A percentile compares a stretch with the other conserved stretches of the same genome.
Conservation (phyloP, 306 rosid species). For the Castanea crenata region DNA sequence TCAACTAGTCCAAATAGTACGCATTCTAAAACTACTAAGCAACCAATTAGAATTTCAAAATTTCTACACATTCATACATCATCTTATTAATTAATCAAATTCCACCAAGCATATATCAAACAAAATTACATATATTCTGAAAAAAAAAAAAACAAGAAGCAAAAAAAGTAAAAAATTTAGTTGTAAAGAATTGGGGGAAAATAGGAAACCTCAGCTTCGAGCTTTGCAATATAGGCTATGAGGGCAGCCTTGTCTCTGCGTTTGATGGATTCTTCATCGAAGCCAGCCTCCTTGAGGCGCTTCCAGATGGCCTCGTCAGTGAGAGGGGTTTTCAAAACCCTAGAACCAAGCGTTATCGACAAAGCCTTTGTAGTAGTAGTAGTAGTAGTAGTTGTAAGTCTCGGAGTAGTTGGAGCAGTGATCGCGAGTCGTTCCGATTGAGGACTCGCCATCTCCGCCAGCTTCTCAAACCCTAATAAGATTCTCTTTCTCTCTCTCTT, state of each 20-base stretch:
- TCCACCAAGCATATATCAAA: conserved; percentile 1
- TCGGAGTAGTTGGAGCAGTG: conserved; percentile 13
- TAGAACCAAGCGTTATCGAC: conserved; percentile 80
- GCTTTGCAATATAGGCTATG: conserved; percentile 80
- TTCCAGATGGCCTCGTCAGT: conserved; percentile 82
- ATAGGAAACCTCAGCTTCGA: conserved; percentile 79
- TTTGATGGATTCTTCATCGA: conserved; percentile 81
- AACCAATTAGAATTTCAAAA: background rate
- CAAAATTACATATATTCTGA: background rate
- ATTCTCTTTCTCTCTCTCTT: background rate
- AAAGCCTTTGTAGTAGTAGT: conserved; percentile 34
- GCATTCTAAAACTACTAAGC: background rate
- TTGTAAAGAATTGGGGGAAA: background rate
- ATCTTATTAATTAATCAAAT: background rate
- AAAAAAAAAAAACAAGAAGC: background rate
- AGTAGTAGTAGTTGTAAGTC: too few species aligned
- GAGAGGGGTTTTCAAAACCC: conserved; percentile 78
- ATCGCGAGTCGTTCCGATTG: conserved; percentile 26
- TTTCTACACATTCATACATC: background rate
- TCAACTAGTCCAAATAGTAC: background rate
- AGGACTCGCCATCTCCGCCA: conserved; percentile 64
- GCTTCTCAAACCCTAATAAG: conserved; percentile 30
- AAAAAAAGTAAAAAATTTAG: background rate
- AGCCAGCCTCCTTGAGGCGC: conserved; percentile 76
- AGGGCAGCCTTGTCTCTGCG: conserved; percentile 91